phyloP scores from a whole-genome alignment of 2,329 filamentous ascomycete genomes.

The Colletotrichum siamense region DNA sequence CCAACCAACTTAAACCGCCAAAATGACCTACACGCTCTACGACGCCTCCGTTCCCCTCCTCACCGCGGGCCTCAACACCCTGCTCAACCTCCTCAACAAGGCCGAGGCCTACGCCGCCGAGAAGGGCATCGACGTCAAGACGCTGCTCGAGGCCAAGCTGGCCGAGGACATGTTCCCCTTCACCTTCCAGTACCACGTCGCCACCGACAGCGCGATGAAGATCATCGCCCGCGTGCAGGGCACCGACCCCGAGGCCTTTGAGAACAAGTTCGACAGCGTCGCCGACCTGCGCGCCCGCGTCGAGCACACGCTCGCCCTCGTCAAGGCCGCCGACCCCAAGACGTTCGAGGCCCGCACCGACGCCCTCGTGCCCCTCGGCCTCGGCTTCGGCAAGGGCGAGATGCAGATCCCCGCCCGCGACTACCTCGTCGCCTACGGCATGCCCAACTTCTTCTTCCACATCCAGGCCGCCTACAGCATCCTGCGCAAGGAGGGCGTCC shows the following conservation, averaged over 20 bases:
- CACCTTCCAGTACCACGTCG: conserved; percentile 43
- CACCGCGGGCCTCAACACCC: conserved; percentile 11
- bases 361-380: conserved; percentile 27
- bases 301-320: conserved; percentile 26
- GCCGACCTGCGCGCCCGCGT: conserved; percentile 41
- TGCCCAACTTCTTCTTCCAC: conserved; percentile 70
- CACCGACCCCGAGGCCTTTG: conserved; percentile 27
- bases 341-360: conserved; percentile 28
- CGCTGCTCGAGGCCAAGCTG: conserved; percentile 25
- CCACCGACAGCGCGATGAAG: conserved; percentile 34
- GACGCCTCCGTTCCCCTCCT: conserved; percentile 16
- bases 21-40: conserved; percentile 14
- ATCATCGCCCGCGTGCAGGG: conserved; percentile 38
- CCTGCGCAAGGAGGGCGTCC: conserved; percentile 60
- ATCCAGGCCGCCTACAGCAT: conserved; percentile 61
- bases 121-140: conserved; percentile 4
- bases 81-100: conserved; percentile 15
- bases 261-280: conserved; percentile 35
- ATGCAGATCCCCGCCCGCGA: conserved; percentile 34
- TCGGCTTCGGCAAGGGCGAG: conserved; percentile 26
- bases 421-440: conserved; percentile 48
- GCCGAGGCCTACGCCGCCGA: conserved; percentile 5
- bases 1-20: neutral
- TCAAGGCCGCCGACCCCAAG: conserved; percentile 33
- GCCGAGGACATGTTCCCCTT: conserved; percentile 49